Base-by-base conservation (phyloP, 306 rosid genomes). In the Lathyrus tuberosus region DNA sequence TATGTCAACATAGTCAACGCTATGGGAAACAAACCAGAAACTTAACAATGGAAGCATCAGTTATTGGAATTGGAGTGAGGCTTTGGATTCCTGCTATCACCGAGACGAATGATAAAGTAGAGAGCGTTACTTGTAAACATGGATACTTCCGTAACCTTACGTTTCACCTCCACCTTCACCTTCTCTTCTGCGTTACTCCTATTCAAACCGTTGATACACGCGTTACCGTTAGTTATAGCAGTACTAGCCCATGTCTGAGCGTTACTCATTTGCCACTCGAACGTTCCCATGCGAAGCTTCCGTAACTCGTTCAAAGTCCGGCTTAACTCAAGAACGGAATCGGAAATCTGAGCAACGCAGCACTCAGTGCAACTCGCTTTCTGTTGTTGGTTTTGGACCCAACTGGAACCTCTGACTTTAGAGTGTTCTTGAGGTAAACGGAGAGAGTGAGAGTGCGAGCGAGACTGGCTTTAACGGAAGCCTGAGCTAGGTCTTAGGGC, bases 231-330 rank as follows among this genome's bases (percentile, higher is more conserved):
- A 0, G 96, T 86, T 69, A 90, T 40, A 26, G 93, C 90, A 0
- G 96, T 83, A 65, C 98, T 92, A 8, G 80, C 81, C 98, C 96
- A 92, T 8, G 96, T 92, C 81, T 80, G 67, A 0, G 92, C 96
- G 76, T 92, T 88, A 54, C 88, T 85, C 89, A 92, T 82, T 78
- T 92, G 91, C 84, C 86, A 84, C 72, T 51, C 43, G 67, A 92
- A 90, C 8, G 78, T 75, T 2, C 72, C 84, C 14, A 22, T 17
- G 0, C 33, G 79, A 42, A 93, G 81, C 78, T 86, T 87, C 22
- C 70, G 51, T 49, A 93, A 71, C 80, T 88, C 86, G 42, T 20
- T 30, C 14, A 90, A 65, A 12, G 97, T 84, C 16, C 28, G 28
- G 53, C 61, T 76, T 58, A 93, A 67, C 48, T 86, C 76, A 9